A percentile compares a stretch with the other conserved stretches of the same genome.
Evolutionary conservation across 139 green algal species (phyloP).

Genomic region (Dunaliella sp.): DNA sequence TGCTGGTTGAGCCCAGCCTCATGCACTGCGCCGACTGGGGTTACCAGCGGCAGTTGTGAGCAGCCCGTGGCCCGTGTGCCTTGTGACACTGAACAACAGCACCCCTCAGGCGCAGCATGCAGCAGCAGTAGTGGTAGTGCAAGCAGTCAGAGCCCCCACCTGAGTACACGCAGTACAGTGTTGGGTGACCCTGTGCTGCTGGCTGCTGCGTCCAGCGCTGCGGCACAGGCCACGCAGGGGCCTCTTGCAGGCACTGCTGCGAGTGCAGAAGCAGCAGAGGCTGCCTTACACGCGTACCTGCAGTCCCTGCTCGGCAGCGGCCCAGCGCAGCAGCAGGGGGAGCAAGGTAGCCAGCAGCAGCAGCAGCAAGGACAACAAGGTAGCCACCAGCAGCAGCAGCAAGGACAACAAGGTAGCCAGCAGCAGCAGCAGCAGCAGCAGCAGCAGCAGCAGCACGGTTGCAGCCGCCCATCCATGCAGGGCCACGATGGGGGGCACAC

Average conservation of each 20-base stretch:
- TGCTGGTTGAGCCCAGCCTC: too few relatives aligned
- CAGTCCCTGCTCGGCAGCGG: background rate
- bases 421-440: conserved; percentile 22
- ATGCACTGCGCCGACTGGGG: too few relatives aligned
- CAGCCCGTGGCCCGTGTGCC: too few relatives aligned
- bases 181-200: background rate
- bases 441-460: background rate
- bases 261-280: background rate
- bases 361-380: background rate
- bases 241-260: background rate
- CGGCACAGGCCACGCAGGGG: background rate
- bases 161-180: background rate
- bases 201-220: background rate
- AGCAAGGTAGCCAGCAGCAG: background rate
- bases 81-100: too few relatives aligned
- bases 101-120: too few relatives aligned
- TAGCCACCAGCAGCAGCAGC: background rate
- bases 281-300: background rate
- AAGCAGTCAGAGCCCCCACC: background rate
- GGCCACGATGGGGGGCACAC: too few relatives aligned
- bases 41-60: too few relatives aligned
- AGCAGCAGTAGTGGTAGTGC: background rate
- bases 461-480: too few relatives aligned
- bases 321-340: background rate
- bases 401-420: background rate